Conservation (phyloP, 257 asterid species). For the Jaltomata sinuosa region DNA sequence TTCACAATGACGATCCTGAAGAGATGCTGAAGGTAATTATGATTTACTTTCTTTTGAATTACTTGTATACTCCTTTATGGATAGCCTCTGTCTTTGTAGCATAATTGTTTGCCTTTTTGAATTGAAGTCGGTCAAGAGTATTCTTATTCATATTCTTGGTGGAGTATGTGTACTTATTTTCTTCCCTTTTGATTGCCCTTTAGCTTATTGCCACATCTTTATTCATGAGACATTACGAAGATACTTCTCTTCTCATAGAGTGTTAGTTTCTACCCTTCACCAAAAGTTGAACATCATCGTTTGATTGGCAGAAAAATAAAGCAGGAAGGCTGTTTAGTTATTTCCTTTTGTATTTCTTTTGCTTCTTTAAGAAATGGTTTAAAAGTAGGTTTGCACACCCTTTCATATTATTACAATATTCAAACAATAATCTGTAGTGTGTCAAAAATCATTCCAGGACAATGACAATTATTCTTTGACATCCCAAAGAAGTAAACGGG, state of each 20-base stretch:
- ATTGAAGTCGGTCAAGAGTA: neutral
- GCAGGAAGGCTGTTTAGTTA: neutral
- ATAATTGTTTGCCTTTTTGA: neutral
- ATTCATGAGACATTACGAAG: neutral
- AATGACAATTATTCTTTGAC: neutral
- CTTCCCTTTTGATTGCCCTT: neutral
- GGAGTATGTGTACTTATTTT: neutral
- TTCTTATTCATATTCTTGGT: neutral
- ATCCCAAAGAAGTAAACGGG: neutral
- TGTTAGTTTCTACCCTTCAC: neutral
- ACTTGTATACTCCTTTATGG: neutral
- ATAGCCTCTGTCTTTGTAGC: neutral
- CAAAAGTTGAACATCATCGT: neutral
- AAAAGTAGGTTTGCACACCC: neutral
- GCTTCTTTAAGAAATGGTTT: neutral
- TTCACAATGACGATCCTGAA: slow-evolving; percentile 75
- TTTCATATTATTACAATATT: neutral
- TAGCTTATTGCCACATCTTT: neutral
- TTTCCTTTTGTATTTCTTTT: neutral
- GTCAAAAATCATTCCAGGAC: neutral
- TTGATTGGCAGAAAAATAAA: neutral
- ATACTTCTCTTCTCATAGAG: neutral
- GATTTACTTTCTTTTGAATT: neutral
- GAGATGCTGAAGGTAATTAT: slow-evolving; percentile 84
- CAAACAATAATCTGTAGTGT: neutral